phyloP scores from a whole-genome alignment of 345 rosid genomes.

The Dipteronia sinensis region DNA sequence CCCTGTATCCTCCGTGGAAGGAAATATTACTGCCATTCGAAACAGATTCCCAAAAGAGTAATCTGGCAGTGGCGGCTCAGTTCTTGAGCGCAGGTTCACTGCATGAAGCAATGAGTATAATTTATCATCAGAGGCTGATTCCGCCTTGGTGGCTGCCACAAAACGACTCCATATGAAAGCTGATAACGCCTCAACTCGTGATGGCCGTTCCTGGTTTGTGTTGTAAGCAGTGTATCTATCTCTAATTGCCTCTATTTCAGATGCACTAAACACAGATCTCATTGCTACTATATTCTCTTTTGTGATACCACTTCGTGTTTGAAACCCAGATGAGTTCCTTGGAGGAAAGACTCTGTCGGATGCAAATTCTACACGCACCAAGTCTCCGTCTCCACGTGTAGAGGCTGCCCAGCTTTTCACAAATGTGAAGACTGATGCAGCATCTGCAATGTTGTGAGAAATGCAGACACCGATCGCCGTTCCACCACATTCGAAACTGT shows the following conservation, averaged over 20 bases:
- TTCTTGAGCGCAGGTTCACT: conserved; percentile 30
- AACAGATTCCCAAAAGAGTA: too few species aligned
- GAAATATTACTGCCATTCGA: too few species aligned
- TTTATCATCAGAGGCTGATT: conserved; percentile 2
- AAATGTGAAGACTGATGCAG: conserved; percentile 21
- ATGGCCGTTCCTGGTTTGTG: conserved; percentile 17
- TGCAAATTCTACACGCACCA: conserved; percentile 17
- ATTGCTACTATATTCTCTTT: conserved; percentile 27
- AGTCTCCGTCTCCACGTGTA: conserved; percentile 25
- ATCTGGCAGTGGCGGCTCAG: too few species aligned
- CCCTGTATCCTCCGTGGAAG: too few species aligned
- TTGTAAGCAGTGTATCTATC: conserved; percentile 1
- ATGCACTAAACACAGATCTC: conserved; percentile 30
- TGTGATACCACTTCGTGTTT: conserved; percentile 7
- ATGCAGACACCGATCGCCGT: conserved; percentile 31
- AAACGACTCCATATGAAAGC: conserved; percentile 40
- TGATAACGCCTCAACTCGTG: conserved; percentile 46
- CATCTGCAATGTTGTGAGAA: conserved; percentile 40
- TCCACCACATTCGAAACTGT: conserved; percentile 36
- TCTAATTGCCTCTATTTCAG: conserved; percentile 20
- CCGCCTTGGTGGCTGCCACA: conserved; percentile 11
- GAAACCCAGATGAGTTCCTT: conserved; percentile 4
- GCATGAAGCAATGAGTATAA: conserved; percentile 22
- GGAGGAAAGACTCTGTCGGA: conserved; percentile 39
- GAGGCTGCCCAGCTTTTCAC: conserved; percentile 33